Conservation (phyloP, 2,329 filamentous ascomycete species). For the Albifimbria verrucaria region DNA sequence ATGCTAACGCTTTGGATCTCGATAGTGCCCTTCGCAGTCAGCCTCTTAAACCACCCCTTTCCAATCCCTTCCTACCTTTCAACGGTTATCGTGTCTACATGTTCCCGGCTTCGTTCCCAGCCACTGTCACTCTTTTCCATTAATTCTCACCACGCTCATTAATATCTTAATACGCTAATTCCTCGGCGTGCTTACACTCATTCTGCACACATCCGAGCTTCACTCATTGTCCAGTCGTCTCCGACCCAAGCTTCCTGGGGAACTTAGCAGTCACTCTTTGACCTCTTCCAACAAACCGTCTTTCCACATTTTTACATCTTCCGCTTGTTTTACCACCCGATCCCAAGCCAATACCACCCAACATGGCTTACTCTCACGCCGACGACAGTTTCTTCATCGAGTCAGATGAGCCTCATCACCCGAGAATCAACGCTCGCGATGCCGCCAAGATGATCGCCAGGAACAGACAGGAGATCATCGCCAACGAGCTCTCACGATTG, state of each 20-base stretch:
- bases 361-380: conserved; percentile 43
- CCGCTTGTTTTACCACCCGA: conserved; percentile 11
- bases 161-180: conserved; percentile 55
- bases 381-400: conserved; percentile 54
- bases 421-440: conserved; percentile 68
- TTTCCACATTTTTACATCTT: conserved; percentile 12
- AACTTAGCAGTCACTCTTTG: conserved; percentile 48
- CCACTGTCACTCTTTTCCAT: conserved; percentile 56
- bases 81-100: conserved; percentile 32
- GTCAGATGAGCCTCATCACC: conserved; percentile 44
- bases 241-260: conserved; percentile 49
- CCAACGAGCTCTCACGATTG: conserved; percentile 80
- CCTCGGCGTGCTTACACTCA: conserved; percentile 35
- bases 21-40: conserved; percentile 40
- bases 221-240: conserved; percentile 39
- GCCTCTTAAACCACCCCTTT: conserved; percentile 45
- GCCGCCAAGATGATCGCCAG: conserved; percentile 75
- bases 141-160: conserved; percentile 51
- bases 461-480: conserved; percentile 83
- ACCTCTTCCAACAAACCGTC: conserved; percentile 21
- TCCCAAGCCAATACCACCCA: conserved; percentile 22
- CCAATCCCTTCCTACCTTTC: conserved; percentile 38
- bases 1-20: conserved; percentile 28
- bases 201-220: conserved; percentile 14
- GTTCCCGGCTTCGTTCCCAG: conserved; percentile 44